These are phyloP conservation scores for Colletotrichum australisinense DNA, from an alignment of 2,329 filamentous ascomycete species.

Conservation along the genomic window DNA sequence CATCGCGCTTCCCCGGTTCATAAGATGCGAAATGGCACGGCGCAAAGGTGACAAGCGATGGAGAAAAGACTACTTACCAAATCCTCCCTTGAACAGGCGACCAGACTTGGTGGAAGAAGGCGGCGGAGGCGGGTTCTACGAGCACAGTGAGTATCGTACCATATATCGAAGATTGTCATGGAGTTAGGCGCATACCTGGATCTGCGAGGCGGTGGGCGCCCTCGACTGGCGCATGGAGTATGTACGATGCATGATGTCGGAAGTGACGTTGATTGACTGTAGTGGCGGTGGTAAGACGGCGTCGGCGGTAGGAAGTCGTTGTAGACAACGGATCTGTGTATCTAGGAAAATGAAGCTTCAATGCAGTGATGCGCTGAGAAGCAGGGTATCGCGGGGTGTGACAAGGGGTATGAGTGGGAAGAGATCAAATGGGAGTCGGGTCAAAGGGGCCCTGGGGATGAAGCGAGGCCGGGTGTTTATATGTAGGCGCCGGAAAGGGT, in stretches of 20 bases:
- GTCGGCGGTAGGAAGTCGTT: not conserved
- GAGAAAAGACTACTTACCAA: conserved; percentile 74
- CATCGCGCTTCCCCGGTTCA: too few relatives aligned
- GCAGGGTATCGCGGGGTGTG: conserved; percentile 26
- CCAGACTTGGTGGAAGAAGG: conserved; percentile 90
- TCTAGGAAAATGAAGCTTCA: not conserved
- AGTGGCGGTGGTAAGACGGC: not conserved
- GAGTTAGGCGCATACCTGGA: conserved; percentile 59
- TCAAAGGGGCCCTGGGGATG: not conserved
- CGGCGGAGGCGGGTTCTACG: conserved; percentile 91
- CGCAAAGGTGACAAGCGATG: not conserved
- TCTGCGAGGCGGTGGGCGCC: conserved; percentile 90
- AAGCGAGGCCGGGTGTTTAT: conserved; percentile 32
- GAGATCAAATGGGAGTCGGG: conserved; percentile 20
- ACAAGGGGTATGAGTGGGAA: conserved; percentile 14
- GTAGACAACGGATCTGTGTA: not conserved
- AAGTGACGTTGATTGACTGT: not conserved
- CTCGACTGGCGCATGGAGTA: conserved; percentile 99
- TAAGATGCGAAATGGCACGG: not conserved
- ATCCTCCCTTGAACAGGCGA: conserved; percentile 85
- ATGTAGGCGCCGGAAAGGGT: conserved; percentile 23
- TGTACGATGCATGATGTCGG: conserved; percentile 87
- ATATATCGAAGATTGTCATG: conserved; percentile 3
- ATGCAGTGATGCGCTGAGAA: not conserved
- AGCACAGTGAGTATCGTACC: conserved; percentile 2